Percentiles rank a stretch among this genome's conserved stretches.
These are phyloP conservation scores for Exserohilum rostratum DNA, from an alignment of 2,329 filamentous ascomycete genomes.

Conservation along the genomic window DNA sequence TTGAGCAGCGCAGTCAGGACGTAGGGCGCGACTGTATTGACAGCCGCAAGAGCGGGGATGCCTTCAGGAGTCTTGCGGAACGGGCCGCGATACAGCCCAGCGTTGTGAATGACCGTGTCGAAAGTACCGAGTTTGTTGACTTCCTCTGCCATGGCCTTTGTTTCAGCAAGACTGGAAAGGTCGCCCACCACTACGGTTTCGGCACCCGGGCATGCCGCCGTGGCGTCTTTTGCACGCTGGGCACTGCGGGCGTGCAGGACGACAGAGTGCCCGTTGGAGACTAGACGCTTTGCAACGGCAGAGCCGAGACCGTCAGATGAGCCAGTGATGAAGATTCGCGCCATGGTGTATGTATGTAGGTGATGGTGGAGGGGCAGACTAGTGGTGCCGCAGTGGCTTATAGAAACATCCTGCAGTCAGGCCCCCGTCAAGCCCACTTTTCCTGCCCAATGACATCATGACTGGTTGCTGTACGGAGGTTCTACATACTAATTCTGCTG, in stretches of 20 bases:
- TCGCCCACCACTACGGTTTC: conserved; percentile 61
- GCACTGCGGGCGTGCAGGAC: conserved; percentile 63
- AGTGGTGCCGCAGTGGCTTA: neutral
- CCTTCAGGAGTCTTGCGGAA: conserved; percentile 54
- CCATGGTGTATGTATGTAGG: conserved; percentile 44
- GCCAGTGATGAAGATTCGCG: conserved; percentile 61
- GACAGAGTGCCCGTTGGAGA: conserved; percentile 60
- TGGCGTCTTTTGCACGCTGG: conserved; percentile 59
- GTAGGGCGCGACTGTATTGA: conserved; percentile 65
- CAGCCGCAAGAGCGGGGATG: conserved; percentile 59
- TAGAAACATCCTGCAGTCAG: neutral
- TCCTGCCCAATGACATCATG: neutral
- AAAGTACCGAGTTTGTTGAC: conserved; percentile 59
- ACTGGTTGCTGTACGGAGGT: neutral
- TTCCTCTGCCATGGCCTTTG: conserved; percentile 58
- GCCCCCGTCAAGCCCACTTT: neutral
- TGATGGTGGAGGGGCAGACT: neutral
- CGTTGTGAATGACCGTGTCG: conserved; percentile 65
- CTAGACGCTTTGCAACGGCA: conserved; percentile 57
- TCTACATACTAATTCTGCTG: neutral
- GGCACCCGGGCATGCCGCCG: conserved; percentile 56
- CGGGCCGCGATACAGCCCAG: conserved; percentile 56
- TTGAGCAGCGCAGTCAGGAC: conserved; percentile 60
- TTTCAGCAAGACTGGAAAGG: conserved; percentile 58
- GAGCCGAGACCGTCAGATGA: conserved; percentile 64